Evolutionary conservation across 2,329 filamentous ascomycete species (phyloP), one percentile per base, ranked within the genome.

Genomic region (Ophiocordyceps sinensis): DNA sequence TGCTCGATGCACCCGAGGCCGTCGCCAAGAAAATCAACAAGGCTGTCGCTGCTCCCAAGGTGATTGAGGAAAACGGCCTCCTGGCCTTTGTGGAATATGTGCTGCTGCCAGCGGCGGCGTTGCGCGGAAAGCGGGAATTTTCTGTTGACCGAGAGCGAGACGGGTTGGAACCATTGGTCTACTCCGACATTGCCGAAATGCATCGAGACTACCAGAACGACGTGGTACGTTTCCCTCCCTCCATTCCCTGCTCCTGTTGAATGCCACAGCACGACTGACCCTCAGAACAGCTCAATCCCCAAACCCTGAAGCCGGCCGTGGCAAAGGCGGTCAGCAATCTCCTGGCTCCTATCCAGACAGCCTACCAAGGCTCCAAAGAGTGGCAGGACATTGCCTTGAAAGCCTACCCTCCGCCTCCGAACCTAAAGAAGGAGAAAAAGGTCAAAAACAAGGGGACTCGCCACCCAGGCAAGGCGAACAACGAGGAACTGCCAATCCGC

Each of bases 1-100:
- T 96, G n/a, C 74, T 96, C 15, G 91, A 96, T 55, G 50, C 73
- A 0, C 67, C 82, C 0, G 85, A 93, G 0, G 63, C 66, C 2
- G 82, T 96, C 13, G 67, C 72, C 50, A 86, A 82, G 68, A 94
- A 94, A 70, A 69, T 94, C 41, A 79, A 79, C 56, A 95, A 95
- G 62, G 87, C 89, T 0, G 76, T 82, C 47, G 84, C 83, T 19
- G 75, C 77, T 14, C 87, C 87, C 28, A 77, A 78, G 53, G 70
- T 82, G 23, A 71, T 85, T 5, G 85, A 94, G 52, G 83, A 81
- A 28, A 96, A 96, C 56, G 91, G 89, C 17, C 68, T 96, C 12
- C 66, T 96, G 40, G 77, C 82, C 3, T 88, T 96, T 46, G 79
- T 91, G 17, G 85, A 96, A 61, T 85, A 77, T 55, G 85, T 95